Base-by-base conservation (phyloP, 2,329 filamentous ascomycete genomes). In the Clarireedia monteithiana region DNA sequence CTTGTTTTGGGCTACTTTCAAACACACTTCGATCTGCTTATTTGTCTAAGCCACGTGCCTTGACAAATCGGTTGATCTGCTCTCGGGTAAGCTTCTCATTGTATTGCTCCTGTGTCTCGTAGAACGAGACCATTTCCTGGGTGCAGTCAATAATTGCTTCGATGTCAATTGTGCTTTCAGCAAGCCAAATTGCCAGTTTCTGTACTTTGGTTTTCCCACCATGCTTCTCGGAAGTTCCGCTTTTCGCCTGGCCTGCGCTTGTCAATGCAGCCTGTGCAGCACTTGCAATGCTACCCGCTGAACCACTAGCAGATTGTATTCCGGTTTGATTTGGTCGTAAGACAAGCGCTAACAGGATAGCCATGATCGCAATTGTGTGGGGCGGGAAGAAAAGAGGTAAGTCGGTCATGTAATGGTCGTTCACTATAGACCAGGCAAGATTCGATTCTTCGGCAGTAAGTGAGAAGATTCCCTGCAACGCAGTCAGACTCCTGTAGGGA, bases 351-450 rank as follows among this genome's bases (percentile, higher is more conserved):
- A 89, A 74, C 56, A 88, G 81, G 63, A 88, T 83, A 6, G 85
- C 83, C 61, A 84, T 85, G 44, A 88, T 77, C 7, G 85, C 85
- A 58, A 88, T 82, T 30, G 85, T 75, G 65, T 88, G 85, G 26
- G 86, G 86, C 15, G 85, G 77, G 66, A 85, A 81, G 1, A 88
- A 74, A 10, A 89, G 72, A 2, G 84, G 83, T 7, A 88, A 71
- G 66, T 89, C 86, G 0, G 86, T 89, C 60, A 87, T 77, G 69
- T 85, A 89, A 67, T 84, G 84, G 66, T 89, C 86, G 65, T 89
- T 89, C 67, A 89, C 81, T 60, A 88, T 81, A 0, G 81, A 85
- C 78, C 83, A 85, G 44, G 84, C 84, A 39, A 87, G 74, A 44
- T 77, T 76, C 24, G 78, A 76, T 66, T 89, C 86, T 61, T 88